These are phyloP conservation scores for Dimargaris verticillata DNA, from an alignment of 192 early-diverging fungal species.

Conservation along the genomic window DNA sequence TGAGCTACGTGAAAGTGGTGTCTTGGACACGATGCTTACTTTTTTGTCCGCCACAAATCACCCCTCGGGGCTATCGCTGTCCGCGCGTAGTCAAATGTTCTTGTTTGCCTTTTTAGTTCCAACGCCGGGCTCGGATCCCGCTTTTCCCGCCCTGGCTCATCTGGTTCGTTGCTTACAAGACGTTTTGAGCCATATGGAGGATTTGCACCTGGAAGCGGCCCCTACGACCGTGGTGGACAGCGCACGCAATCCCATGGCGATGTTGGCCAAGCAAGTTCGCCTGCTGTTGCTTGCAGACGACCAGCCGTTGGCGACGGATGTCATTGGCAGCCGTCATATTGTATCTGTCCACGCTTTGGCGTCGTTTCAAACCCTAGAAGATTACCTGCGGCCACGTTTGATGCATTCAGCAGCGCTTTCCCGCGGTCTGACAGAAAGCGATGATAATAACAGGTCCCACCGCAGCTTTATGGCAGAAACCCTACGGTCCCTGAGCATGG, in stretches of 20 bases:
- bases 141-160: slow-evolving; percentile 23
- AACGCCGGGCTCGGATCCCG: slow-evolving; percentile 20
- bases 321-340: slow-evolving; percentile 11
- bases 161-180: slow-evolving; percentile 57
- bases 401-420: too few relatives aligned
- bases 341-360: slow-evolving; percentile 78
- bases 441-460: background rate
- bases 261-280: slow-evolving; percentile 62
- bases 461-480: background rate
- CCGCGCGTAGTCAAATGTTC: slow-evolving; percentile 19
- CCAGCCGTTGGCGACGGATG: too few relatives aligned
- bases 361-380: slow-evolving; percentile 61
- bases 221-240: slow-evolving; percentile 24
- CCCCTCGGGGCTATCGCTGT: background rate
- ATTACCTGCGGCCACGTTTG: slow-evolving; percentile 54
- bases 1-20: background rate
- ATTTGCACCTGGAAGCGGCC: slow-evolving; percentile 38
- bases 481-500: too few relatives aligned
- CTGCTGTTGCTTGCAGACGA: slow-evolving; percentile 40
- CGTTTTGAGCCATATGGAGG: slow-evolving; percentile 45
- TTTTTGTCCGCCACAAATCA: background rate
- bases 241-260: slow-evolving; percentile 30
- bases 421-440: slow-evolving; percentile 9
- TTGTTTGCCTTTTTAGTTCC: slow-evolving; percentile 35
- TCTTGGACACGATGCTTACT: background rate